Evolutionary conservation across 164 flowering plant genomes (phyloP).

Genomic region (Houttuynia cordata): DNA sequence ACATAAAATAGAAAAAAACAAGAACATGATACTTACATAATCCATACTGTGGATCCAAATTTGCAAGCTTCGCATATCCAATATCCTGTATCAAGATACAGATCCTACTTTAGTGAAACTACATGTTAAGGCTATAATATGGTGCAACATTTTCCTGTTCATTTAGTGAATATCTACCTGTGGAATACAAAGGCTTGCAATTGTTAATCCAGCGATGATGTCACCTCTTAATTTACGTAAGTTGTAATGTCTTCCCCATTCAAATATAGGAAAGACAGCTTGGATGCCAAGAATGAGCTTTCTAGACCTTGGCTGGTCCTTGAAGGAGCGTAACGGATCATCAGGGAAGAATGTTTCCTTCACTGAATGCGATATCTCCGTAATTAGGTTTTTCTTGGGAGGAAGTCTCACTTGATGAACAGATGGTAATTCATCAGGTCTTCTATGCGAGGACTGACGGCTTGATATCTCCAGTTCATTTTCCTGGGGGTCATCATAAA

Average conservation of each 20-base stretch:
- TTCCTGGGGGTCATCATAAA: constrained; percentile 17
- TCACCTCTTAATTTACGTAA: constrained; percentile 49
- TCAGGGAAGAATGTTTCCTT: constrained; percentile 67
- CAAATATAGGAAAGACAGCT: constrained; percentile 58
- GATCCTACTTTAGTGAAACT: neutral
- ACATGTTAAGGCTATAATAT: neutral
- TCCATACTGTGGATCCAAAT: constrained; percentile 51
- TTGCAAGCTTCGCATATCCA: constrained; percentile 64
- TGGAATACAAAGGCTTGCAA: constrained; percentile 86
- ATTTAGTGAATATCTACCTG: constrained; percentile 34
- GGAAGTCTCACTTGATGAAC: constrained; percentile 59
- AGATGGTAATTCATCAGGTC: constrained; percentile 13
- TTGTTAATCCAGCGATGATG: constrained; percentile 65
- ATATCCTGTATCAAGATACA: constrained; percentile 37
- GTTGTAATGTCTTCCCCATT: constrained; percentile 55
- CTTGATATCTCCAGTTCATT: constrained; percentile 30
- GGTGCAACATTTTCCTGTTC: neutral
- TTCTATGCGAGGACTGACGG: constrained; percentile 21
- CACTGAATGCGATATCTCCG: constrained; percentile 34
- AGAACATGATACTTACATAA: constrained; percentile 39
- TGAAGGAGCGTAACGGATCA: constrained; percentile 65
- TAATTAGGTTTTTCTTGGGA: constrained; percentile 36
- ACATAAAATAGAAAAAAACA: neutral
- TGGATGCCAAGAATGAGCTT: constrained; percentile 51
- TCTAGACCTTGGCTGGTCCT: constrained; percentile 45